Conservation (phyloP, 148 eudicot species). For the Silene conica region DNA sequence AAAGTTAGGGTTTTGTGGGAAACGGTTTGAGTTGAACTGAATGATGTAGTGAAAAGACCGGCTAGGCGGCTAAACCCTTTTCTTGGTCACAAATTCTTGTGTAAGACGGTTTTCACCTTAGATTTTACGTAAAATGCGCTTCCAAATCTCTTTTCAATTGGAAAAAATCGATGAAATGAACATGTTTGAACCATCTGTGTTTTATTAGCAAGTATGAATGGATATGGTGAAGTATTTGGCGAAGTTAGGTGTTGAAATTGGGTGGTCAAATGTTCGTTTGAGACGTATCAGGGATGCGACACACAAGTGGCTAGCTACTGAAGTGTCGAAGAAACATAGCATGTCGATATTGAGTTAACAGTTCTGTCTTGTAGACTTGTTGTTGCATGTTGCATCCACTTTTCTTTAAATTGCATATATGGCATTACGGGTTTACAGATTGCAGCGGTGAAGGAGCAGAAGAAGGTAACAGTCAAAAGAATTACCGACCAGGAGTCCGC, state of each 20-base stretch:
- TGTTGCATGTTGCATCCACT: no score
- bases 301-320: no score
- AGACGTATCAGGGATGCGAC: no score
- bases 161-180: no score
- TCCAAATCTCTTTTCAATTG: no score
- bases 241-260: not conserved
- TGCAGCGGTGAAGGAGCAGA: slow-evolving; percentile 36
- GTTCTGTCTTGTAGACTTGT: no score
- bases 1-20: not conserved
- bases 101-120: no score
- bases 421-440: slow-evolving; percentile 22
- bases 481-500: slow-evolving; percentile 21
- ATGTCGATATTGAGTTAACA: not conserved
- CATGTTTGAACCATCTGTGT: no score
- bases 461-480: slow-evolving; percentile 27
- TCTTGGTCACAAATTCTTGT: not conserved
- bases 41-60: not conserved
- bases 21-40: not conserved
- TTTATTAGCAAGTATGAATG: no score
- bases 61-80: not conserved
- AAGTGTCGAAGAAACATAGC: not conserved
- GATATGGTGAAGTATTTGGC: no score
- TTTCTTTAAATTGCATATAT: no score
- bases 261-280: not conserved
- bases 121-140: no score